phyloP scores from a whole-genome alignment of 2,329 filamentous ascomycete species.

The Apiospora koreana region DNA sequence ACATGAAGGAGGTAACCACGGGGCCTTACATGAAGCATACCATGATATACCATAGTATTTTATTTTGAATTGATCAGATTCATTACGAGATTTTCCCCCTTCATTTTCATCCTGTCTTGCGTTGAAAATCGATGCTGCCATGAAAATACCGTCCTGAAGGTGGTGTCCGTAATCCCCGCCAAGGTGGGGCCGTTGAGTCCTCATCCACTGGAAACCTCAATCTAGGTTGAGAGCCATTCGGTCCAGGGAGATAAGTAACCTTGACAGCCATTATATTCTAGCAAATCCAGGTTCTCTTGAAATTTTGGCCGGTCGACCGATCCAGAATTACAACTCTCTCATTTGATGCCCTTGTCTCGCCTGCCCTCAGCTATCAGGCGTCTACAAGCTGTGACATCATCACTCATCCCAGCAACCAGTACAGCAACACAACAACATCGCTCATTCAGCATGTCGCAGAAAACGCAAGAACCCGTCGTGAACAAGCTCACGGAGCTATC shows the following conservation, averaged over 20 bases:
- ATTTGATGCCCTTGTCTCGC: not conserved
- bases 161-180: not conserved
- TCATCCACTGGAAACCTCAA: not conserved
- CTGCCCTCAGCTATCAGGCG: constrained; percentile 3
- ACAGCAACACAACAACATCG: not conserved
- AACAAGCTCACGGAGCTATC: constrained; percentile 48
- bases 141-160: not conserved
- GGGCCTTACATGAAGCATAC: not conserved
- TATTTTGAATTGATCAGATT: not conserved
- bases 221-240: not conserved
- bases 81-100: not conserved
- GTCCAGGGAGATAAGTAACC: not conserved
- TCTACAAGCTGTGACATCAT: constrained; percentile 10
- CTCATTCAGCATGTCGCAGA: constrained; percentile 34
- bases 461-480: constrained; percentile 47
- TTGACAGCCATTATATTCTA: not conserved
- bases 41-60: constrained; percentile 2
- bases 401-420: not conserved
- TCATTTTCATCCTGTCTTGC: not conserved
- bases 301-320: not conserved
- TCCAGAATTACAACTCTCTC: not conserved
- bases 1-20: not conserved
- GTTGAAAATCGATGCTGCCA: not conserved
- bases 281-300: not conserved
- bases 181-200: not conserved